Conservation (phyloP, 2,329 filamentous ascomycete genomes). For the Achaetomium macrosporum region DNA sequence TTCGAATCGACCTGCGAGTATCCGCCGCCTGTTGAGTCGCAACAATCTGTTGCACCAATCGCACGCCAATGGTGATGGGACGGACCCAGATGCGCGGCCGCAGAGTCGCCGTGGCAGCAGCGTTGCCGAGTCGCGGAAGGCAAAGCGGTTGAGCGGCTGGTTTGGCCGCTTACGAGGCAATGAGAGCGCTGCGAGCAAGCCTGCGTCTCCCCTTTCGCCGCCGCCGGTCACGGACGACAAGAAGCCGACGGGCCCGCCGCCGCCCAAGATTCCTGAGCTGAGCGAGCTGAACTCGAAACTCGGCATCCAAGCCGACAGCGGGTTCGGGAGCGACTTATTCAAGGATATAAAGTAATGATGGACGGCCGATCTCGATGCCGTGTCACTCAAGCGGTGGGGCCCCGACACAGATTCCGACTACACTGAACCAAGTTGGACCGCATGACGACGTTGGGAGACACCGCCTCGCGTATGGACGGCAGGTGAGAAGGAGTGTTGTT, state of each 20-base stretch:
- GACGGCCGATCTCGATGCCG: neutral
- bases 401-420: neutral
- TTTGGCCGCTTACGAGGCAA: conserved; percentile 47
- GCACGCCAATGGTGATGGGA: conserved; percentile 44
- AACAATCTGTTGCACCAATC: conserved; percentile 48
- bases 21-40: conserved; percentile 53
- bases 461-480: neutral
- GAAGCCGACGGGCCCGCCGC: conserved; percentile 45
- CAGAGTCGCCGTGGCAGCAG: conserved; percentile 46
- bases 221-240: conserved; percentile 23
- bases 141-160: conserved; percentile 53
- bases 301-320: conserved; percentile 39
- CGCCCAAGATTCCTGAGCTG: conserved; percentile 57
- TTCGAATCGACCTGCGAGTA: conserved; percentile 49
- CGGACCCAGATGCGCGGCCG: conserved; percentile 36
- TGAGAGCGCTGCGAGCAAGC: conserved; percentile 32
- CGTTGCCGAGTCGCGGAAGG: conserved; percentile 46
- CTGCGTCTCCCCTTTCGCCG: conserved; percentile 28
- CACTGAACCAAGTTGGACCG: neutral
- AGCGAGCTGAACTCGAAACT: conserved; percentile 46
- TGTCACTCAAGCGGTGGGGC: neutral
- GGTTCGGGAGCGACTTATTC: conserved; percentile 49
- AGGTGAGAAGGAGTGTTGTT: conserved; percentile 11
- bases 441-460: neutral
- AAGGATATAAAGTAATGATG: conserved; percentile 50